These are phyloP conservation scores for Anisodus acutangulus DNA, from an alignment of 257 asterid species.

Conservation along the genomic window DNA sequence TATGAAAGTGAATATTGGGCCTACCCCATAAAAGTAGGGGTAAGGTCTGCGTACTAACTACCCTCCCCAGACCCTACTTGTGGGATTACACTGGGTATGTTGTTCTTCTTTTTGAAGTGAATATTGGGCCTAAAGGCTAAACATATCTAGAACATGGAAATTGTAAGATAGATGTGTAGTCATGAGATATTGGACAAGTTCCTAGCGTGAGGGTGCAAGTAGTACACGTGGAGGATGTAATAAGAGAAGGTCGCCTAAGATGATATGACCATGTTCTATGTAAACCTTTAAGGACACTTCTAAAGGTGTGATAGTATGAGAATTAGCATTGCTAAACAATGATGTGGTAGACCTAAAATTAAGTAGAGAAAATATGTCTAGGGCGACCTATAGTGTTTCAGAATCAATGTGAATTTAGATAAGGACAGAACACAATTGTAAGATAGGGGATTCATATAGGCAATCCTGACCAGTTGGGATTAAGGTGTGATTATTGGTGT, in stretches of 20 bases:
- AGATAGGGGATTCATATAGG: neutral
- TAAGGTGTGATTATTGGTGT: neutral
- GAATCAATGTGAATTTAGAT: neutral
- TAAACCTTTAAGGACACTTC: neutral
- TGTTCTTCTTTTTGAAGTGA: neutral
- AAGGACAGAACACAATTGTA: constrained; percentile 21
- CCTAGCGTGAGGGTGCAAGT: constrained; percentile 13
- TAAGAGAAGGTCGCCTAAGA: neutral
- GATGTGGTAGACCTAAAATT: neutral
- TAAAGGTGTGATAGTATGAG: neutral
- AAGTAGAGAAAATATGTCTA: neutral
- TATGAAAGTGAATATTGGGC: no score
- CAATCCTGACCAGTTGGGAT: neutral
- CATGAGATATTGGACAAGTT: neutral
- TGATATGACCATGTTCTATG: neutral
- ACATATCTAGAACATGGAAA: neutral
- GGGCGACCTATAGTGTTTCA: neutral
- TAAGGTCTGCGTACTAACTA: no score
- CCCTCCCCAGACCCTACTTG: no score
- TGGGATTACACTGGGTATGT: no score
- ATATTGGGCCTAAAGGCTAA: neutral
- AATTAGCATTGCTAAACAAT: neutral
- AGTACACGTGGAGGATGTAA: neutral
- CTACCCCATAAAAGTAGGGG: no score
- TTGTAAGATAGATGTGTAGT: neutral